Evolutionary conservation across 805 yeast genomes (phyloP).

Genomic region (Candida silvatica): DNA sequence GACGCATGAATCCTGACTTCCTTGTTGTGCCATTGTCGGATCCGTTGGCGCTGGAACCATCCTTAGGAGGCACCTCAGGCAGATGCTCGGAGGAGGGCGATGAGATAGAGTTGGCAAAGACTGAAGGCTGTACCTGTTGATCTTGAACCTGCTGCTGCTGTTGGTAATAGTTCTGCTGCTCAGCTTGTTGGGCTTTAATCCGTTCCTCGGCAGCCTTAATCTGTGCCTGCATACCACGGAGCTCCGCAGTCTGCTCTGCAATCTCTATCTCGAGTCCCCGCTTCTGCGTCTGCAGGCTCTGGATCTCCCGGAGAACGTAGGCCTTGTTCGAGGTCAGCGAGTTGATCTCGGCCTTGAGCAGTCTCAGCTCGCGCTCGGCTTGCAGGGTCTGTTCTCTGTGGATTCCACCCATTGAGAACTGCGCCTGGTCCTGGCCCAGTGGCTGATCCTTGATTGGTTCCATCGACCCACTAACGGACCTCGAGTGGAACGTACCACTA

Average conservation of each 20-base stretch:
- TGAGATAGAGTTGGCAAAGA: too few species aligned
- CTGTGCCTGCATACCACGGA: conserved; percentile 8
- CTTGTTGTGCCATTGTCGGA: conserved; percentile 3
- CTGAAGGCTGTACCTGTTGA: too few species aligned
- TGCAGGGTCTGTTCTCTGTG: conserved; percentile 16
- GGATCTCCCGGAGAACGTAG: conserved; percentile 40
- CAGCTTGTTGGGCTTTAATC: conserved; percentile 4
- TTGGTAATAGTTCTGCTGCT: too few species aligned
- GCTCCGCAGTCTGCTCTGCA: conserved; percentile 8
- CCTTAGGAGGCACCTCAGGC: too few species aligned
- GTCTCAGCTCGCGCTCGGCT: conserved; percentile 31
- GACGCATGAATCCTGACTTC: conserved; percentile 21
- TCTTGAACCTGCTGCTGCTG: conserved; percentile 5
- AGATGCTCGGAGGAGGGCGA: too few species aligned
- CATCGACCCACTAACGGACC: conserved; percentile 38
- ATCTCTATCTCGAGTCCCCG: conserved; percentile 39
- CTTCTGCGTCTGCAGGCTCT: conserved; percentile 38
- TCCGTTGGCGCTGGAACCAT: too few species aligned
- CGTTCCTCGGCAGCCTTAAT: conserved; percentile 10
- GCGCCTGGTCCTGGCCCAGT: conserved; percentile 1
- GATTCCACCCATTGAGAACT: too few species aligned
- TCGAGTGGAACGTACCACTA: conserved; percentile 23
- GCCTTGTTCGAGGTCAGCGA: conserved; percentile 32
- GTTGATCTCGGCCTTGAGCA: conserved; percentile 31
- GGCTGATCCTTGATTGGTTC: conserved; percentile 21